phyloP scores from a whole-genome alignment of 768 basidiomycete genomes.

The Krasilnikovozyma curviuscula region DNA sequence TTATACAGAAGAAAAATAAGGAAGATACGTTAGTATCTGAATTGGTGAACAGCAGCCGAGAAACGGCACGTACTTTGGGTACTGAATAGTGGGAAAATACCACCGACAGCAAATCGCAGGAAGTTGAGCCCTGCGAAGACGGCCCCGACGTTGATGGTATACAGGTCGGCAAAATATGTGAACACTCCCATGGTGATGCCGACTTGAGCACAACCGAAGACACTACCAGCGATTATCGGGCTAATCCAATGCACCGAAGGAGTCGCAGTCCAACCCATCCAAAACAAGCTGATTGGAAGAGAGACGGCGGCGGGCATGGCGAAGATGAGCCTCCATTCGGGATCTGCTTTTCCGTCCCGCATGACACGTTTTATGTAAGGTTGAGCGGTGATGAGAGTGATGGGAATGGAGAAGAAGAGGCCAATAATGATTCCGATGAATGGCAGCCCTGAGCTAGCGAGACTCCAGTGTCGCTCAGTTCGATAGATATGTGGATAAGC shows the following conservation, averaged over 20 bases:
- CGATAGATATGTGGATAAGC: constrained; percentile 6
- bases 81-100: neutral
- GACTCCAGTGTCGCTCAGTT: constrained; percentile 1
- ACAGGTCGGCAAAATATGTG: constrained; percentile 5
- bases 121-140: constrained; percentile 7
- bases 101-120: constrained; percentile 3
- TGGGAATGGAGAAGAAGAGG: too few species aligned
- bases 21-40: too few species aligned
- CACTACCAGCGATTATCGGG: neutral
- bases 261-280: constrained; percentile 4
- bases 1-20: neutral
- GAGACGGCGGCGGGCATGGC: constrained; percentile 4
- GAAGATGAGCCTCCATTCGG: constrained; percentile 4
- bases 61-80: neutral
- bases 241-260: constrained; percentile 6
- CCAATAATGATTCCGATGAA: too few species aligned
- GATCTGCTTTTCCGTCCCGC: neutral
- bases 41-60: too few species aligned
- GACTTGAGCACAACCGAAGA: constrained; percentile 1
- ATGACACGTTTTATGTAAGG: constrained; percentile 6
- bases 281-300: constrained; percentile 5
- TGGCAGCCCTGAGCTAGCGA: too few species aligned
- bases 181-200: neutral
- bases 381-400: neutral
- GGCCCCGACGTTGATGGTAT: neutral